phyloP scores from a whole-genome alignment of 768 basidiomycete genomes.

The Hericium erinaceus region DNA sequence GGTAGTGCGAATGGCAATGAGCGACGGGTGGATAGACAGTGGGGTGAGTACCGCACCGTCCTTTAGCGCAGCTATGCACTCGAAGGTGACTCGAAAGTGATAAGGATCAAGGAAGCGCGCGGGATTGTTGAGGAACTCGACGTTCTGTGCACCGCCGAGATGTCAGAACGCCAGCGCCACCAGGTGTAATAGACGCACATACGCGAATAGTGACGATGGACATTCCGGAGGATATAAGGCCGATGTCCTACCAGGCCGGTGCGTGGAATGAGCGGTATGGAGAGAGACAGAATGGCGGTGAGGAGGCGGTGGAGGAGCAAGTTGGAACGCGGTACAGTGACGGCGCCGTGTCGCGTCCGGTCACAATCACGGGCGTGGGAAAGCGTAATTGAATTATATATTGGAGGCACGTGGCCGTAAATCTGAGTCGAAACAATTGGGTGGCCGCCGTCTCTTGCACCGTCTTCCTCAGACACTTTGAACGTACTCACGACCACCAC shows the following conservation, averaged over 20 bases:
- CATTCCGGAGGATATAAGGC: conserved; percentile 1
- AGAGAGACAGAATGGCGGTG: background rate
- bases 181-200: background rate
- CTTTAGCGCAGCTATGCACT: conserved; percentile 84
- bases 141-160: conserved; percentile 40
- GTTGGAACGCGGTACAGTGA: background rate
- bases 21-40: background rate
- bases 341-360: background rate
- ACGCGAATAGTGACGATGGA: conserved; percentile 17
- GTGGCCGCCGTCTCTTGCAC: background rate
- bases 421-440: background rate
- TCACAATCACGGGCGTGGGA: background rate
- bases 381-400: background rate
- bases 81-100: conserved; percentile 91
- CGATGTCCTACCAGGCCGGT: background rate
- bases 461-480: too few relatives aligned
- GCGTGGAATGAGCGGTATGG: background rate
- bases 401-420: background rate
- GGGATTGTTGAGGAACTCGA: conserved; percentile 89
- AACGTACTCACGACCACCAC: background rate
- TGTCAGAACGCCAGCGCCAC: background rate
- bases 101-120: conserved; percentile 88
- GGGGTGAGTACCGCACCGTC: conserved; percentile 49
- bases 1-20: background rate
- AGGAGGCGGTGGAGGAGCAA: background rate